A percentile compares a stretch with the other conserved stretches of the same genome.
These are phyloP conservation scores for Coemansia sp. DNA, from an alignment of 192 early-diverging fungal species.

Conservation along the genomic window DNA sequence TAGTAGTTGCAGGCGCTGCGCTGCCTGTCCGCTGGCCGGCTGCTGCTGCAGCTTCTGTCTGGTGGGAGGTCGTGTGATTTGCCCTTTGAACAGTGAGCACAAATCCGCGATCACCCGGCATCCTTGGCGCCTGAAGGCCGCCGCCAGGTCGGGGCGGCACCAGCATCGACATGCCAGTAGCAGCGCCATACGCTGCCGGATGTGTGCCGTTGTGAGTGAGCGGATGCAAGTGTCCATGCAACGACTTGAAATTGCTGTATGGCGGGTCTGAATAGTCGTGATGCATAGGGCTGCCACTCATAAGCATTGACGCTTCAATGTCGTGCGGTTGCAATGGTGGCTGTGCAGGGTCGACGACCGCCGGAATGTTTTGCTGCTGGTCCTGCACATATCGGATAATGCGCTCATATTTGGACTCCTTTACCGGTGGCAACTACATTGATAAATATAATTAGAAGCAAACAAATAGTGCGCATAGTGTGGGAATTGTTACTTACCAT, in stretches of 20 bases:
- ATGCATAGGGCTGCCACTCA: constrained; percentile 30
- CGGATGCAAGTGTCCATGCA: constrained; percentile 15
- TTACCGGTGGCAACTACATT: constrained; percentile 49
- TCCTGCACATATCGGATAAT: constrained; percentile 48
- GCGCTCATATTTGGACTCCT: constrained; percentile 55
- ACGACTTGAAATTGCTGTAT: constrained; percentile 7
- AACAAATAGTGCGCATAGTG: not conserved
- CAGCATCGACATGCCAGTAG: constrained; percentile 3
- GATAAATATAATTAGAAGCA: not conserved
- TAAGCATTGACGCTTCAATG: constrained; percentile 42
- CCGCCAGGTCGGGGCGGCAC: constrained; percentile 8
- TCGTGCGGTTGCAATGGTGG: constrained; percentile 19
- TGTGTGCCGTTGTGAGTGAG: constrained; percentile 6
- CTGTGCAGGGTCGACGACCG: constrained; percentile 20
- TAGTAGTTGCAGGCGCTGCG: not conserved
- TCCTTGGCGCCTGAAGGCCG: too few species aligned
- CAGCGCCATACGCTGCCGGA: constrained; percentile 4
- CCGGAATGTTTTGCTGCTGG: constrained; percentile 51
- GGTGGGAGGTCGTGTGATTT: not conserved
- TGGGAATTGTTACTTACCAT: constrained; percentile 35
- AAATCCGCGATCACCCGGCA: too few species aligned
- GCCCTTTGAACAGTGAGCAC: constrained; percentile 1
- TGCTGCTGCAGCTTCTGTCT: constrained; percentile 7
- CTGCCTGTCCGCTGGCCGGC: constrained; percentile 2
- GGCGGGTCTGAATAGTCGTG: constrained; percentile 25